A percentile compares a stretch with the other conserved stretches of the same genome.
These are phyloP conservation scores for Aspergillus ostianus DNA, from an alignment of 495 filamentous ascomycete genomes.

Conservation along the genomic window DNA sequence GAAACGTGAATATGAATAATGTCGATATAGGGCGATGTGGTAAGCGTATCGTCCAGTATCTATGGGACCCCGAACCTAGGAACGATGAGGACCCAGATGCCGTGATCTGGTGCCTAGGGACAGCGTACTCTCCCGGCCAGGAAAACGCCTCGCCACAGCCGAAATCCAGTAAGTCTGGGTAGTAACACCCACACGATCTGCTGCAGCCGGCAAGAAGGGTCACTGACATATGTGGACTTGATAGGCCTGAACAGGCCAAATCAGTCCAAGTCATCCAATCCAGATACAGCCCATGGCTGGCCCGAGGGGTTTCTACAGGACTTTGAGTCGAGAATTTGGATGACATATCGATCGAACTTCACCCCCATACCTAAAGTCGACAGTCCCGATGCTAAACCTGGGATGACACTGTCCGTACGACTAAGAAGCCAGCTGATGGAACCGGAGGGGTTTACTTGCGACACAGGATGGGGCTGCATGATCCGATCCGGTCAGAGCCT, in stretches of 20 bases:
- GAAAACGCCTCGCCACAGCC: too few species aligned
- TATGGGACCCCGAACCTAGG: constrained; percentile 91
- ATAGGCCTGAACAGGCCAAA: background rate
- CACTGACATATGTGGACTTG: constrained; percentile 2
- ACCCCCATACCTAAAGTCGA: constrained; percentile 73
- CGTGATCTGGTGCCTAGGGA: constrained; percentile 87
- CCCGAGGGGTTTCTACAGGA: constrained; percentile 84
- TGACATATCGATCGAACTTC: constrained; percentile 93
- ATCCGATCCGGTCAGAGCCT: constrained; percentile 94
- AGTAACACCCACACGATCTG: background rate
- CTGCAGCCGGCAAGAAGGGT: background rate
- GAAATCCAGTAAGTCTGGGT: constrained; percentile 7
- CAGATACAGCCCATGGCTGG: constrained; percentile 60
- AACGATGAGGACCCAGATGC: constrained; percentile 70
- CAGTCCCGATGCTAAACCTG: constrained; percentile 65
- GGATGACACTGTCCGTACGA: constrained; percentile 82
- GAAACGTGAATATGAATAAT: constrained; percentile 49
- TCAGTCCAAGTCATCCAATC: constrained; percentile 20
- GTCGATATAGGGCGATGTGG: constrained; percentile 66
- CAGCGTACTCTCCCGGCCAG: constrained; percentile 54
- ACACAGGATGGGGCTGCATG: constrained; percentile 99
- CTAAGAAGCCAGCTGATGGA: constrained; percentile 79
- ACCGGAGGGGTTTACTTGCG: constrained; percentile 81
- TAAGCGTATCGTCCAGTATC: constrained; percentile 84
- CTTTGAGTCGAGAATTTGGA: constrained; percentile 92